A percentile compares a stretch with the other conserved stretches of the same genome.
These are phyloP conservation scores for Paracoccidioides lutzii DNA, from an alignment of 2,329 filamentous ascomycete genomes.

Conservation along the genomic window DNA sequence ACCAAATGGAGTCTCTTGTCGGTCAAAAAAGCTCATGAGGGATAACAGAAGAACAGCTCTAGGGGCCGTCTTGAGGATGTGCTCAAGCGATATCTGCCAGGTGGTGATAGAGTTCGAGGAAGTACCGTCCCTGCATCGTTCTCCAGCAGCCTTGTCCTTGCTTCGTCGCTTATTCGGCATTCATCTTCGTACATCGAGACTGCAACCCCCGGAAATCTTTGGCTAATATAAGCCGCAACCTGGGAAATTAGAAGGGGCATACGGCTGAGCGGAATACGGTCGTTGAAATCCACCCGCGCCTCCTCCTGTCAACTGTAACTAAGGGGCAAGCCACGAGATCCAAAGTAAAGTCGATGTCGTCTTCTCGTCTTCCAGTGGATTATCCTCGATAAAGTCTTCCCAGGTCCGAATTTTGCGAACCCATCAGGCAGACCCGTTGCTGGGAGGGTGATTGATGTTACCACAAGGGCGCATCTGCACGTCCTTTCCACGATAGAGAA, in stretches of 20 bases:
- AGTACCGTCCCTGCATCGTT: slow-evolving; percentile 12
- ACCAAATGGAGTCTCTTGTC: slow-evolving; percentile 17
- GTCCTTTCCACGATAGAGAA: neutral
- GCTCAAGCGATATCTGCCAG: slow-evolving; percentile 23
- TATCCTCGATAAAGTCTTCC: neutral
- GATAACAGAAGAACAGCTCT: slow-evolving; percentile 17
- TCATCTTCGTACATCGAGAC: slow-evolving; percentile 12
- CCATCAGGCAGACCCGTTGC: neutral
- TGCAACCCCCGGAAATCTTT: slow-evolving; percentile 9
- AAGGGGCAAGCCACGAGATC: neutral
- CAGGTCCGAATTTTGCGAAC: neutral
- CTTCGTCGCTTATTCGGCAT: slow-evolving; percentile 14
- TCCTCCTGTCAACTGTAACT: neutral
- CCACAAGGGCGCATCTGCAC: neutral
- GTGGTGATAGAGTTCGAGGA: slow-evolving; percentile 23
- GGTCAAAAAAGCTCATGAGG: slow-evolving; percentile 20
- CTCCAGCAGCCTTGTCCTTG: slow-evolving; percentile 14
- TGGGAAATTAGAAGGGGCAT: slow-evolving; percentile 19
- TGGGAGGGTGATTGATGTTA: neutral
- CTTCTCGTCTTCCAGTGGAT: neutral
- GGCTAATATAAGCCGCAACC: slow-evolving; percentile 18
- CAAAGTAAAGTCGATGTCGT: neutral
- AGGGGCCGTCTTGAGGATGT: slow-evolving; percentile 13
- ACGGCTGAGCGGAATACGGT: slow-evolving; percentile 16
- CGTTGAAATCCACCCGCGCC: neutral